Conservation (phyloP, 2,329 filamentous ascomycete species). For the Epicoccum sorghinum region DNA sequence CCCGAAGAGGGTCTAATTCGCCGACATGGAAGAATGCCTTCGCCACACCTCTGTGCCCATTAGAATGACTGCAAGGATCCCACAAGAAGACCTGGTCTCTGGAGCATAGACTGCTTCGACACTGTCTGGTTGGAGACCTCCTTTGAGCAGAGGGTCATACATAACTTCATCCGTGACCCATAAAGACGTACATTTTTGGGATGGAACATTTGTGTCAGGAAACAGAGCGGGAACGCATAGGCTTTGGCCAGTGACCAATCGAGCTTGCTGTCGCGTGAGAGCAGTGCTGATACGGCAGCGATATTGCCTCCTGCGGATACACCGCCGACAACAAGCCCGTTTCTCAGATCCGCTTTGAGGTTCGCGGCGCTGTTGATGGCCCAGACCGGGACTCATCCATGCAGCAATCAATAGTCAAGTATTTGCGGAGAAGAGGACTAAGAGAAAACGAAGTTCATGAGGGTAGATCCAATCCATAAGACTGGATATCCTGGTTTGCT, state of each 20-base stretch:
- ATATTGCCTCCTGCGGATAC: slow-evolving; percentile 61
- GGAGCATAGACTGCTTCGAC: slow-evolving; percentile 33
- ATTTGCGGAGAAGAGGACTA: background rate
- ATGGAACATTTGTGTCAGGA: slow-evolving; percentile 48
- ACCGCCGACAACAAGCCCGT: slow-evolving; percentile 59
- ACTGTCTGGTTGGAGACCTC: slow-evolving; percentile 8
- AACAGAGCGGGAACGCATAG: slow-evolving; percentile 56
- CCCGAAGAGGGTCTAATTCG: slow-evolving; percentile 56
- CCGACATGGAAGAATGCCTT: slow-evolving; percentile 57
- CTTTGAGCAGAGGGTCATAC: slow-evolving; percentile 33
- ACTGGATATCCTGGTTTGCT: no score
- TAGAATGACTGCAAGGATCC: slow-evolving; percentile 43
- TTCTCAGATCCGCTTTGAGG: slow-evolving; percentile 50
- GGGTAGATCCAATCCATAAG: no score
- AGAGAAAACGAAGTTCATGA: no score
- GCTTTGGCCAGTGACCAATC: slow-evolving; percentile 53
- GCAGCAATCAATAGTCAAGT: slow-evolving; percentile 19
- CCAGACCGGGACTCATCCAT: slow-evolving; percentile 54
- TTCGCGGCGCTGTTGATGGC: slow-evolving; percentile 35
- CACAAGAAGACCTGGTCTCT: slow-evolving; percentile 36
- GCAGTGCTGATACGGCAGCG: slow-evolving; percentile 54
- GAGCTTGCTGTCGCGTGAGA: slow-evolving; percentile 50
- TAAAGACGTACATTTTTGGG: slow-evolving; percentile 49
- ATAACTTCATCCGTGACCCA: slow-evolving; percentile 43
- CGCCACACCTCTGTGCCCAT: slow-evolving; percentile 49